Evolutionary conservation across 176 grass and related monocot species (phyloP), one percentile per base, ranked within the genome.

Genomic region (Cocos nucifera): DNA sequence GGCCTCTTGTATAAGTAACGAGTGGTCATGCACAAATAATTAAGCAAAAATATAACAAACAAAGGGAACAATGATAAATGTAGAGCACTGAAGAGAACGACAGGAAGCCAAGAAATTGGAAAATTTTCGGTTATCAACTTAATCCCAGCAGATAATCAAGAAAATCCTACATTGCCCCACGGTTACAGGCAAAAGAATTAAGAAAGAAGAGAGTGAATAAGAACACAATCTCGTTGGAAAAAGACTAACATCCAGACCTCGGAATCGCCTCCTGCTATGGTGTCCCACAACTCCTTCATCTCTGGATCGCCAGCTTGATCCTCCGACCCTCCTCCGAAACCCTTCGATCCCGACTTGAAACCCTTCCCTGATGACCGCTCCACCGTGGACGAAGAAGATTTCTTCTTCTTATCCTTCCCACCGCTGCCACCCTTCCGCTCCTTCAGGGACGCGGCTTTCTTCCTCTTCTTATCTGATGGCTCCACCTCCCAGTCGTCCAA

Each of bases 221-320:
- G 8, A 64, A 24, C 35, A 39, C 35, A 39, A 39, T 39, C 10
- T 29, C 12, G 0, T 63, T 27, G 54, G 15, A 58, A 67, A 65
- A 5, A 72, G 8, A 6, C 17, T 17, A 49, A 22, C 17, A 17
- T 63, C 14, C 3, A 2, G 66, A 95, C 86, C 91, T 95, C 83
- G 0, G 83, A 90, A 51, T 84, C 74, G 0, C 73, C 86, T 10
- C 90, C 86, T 0, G 77, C 87, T 6, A 92, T 77, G 60, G 87
- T 91, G 58, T 97, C 72, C 93, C 93, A 91, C 54, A 97, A 77
- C 62, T 97, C 92, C 35, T 39, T 77, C 30, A 85, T 81, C 60
- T 91, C 93, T 59, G 65, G 75, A 35, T 90, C 80, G 22, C 79
- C 77, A 4, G 72, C 81, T 26, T 63, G 54, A 17, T 22, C 63